Base-by-base conservation (phyloP, 2,329 filamentous ascomycete genomes). In the Pseudocercospora fijiensis region DNA sequence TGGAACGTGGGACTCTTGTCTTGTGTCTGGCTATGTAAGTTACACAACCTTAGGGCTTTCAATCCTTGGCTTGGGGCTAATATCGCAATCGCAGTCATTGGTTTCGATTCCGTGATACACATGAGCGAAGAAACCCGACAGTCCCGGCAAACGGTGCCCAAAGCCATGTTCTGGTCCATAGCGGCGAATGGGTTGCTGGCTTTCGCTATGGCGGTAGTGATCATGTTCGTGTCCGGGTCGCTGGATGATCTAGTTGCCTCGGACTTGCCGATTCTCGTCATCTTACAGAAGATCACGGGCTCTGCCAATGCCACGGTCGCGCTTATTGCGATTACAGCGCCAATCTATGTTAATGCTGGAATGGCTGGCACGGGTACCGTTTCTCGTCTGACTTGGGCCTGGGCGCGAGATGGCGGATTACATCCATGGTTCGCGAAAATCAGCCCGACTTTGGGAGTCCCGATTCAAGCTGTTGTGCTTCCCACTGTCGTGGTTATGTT, bases 131-230 rank as follows among this genome's bases (percentile, higher is more conserved):
- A 74, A 53, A 62, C 71, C 11, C 56, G 67, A 37, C 68, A 73
- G 27, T 70, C 72, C 4, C 58, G 68, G 2, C 49, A 33, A 3
- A 65, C 65, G 9, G 57, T 74, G 5, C 73, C 73, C 3, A 58
- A 55, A 20, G 65, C 67, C 24, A 72, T 74, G 26, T 63, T 72
- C 56, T 67, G 63, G 61, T 61, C 66, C 1, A 64, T 66, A 28
- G 59, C 55, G 4, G 37, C 67, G 57, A 74, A 73, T 33, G 70
- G 60, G 8, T 45, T 63, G 10, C 51, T 73, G 1, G 69, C 65
- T n/a, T 71, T 71, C 61, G 53, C 69, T 24, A 71, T 73, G 67
- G 60, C 63, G 27, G 62, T 73, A 7, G 77, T 75, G 3, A 69
- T 78, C 56, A 71, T 75, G 37, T 76, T 77, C 59, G 27, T 28